Evolutionary conservation across 2,329 filamentous ascomycete species (phyloP), one percentile per base, ranked within the genome.

Genomic region (Lachnellula occidentalis): DNA sequence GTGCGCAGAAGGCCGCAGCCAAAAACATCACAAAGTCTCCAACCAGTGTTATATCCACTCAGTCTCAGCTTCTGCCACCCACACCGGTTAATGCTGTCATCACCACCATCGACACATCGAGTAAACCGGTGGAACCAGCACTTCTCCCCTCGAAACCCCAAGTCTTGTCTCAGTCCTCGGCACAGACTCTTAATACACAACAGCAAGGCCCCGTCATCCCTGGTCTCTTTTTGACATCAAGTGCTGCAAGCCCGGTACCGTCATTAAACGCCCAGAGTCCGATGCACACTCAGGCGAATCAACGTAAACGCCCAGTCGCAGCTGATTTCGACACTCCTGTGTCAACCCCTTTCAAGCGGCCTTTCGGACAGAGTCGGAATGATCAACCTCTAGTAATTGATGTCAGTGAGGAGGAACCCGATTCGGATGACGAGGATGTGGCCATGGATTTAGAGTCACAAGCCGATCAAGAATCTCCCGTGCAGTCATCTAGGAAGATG

Each of bases 341-440:
- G 0, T 66, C 72, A 27, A 36, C 51, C 3, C 54, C 61, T 8
- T 64, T 60, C 55, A 70, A 88, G 62, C 82, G 85, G 48, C 79
- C 82, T 4, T 85, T 86, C 63, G 81, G 80, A 12, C 81, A 85
- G 45, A 76, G 75, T 46, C 75, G 77, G 22, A 74, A 79, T 50
- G 77, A 85, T 22, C 77, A 83, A 48, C 79, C 79, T 2, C 80
- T 95, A 50, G 81, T 96, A 39, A 95, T 96, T 61, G 83, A 95
- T 60, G 86, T 95, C 39, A 95, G 90, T 66, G 92, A 95, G 27
- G 82, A 86, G 60, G 83, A 86, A 55, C 75, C 68, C 27, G 81
- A 76, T 22, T 77, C 74, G 6, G 78, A 80, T 37, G 79, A 83
- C 48, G 81, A 83, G 53, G 81, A 85, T 59, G 77, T 84, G 46